These are phyloP conservation scores for Penicillium sp. DNA, from an alignment of 2,329 filamentous ascomycete species.

Conservation along the genomic window DNA sequence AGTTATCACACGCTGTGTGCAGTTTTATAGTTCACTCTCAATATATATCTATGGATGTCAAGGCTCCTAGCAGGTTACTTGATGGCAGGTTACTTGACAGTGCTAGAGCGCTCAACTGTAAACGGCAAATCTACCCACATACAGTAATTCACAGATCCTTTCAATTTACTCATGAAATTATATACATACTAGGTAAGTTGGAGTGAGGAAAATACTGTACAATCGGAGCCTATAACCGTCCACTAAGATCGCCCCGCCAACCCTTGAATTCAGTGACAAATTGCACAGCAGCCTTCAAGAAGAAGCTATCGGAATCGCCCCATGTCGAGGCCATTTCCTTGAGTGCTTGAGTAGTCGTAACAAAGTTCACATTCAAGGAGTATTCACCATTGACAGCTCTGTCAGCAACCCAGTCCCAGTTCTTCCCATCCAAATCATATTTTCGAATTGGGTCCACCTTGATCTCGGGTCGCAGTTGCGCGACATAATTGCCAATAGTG, in stretches of 20 bases:
- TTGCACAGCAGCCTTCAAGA: slow-evolving; percentile 51
- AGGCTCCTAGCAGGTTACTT: too few species aligned
- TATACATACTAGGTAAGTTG: not conserved
- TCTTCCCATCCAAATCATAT: slow-evolving; percentile 61
- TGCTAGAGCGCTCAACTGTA: not conserved
- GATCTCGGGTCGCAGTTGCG: slow-evolving; percentile 70
- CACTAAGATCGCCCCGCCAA: slow-evolving; percentile 56
- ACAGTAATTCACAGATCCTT: too few species aligned
- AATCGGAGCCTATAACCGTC: slow-evolving; percentile 2
- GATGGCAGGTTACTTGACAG: too few species aligned
- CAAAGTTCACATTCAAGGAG: slow-evolving; percentile 74
- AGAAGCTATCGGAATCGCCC: slow-evolving; percentile 47
- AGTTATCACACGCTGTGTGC: too few species aligned
- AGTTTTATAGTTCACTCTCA: too few species aligned
- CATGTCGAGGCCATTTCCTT: slow-evolving; percentile 39
- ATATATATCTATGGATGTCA: too few species aligned
- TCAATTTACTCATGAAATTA: slow-evolving; percentile 1
- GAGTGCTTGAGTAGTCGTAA: slow-evolving; percentile 72
- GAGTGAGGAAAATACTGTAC: not conserved
- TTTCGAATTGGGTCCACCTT: slow-evolving; percentile 62
- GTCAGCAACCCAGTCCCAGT: slow-evolving; percentile 75
- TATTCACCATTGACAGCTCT: slow-evolving; percentile 67
- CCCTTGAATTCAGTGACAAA: slow-evolving; percentile 58
- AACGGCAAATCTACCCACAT: not conserved
- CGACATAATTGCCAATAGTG: slow-evolving; percentile 72